A percentile compares a stretch with the other conserved stretches of the same genome.
phyloP scores from a whole-genome alignment of 2,329 filamentous ascomycete species.

The Cryphonectria nitschkei region DNA sequence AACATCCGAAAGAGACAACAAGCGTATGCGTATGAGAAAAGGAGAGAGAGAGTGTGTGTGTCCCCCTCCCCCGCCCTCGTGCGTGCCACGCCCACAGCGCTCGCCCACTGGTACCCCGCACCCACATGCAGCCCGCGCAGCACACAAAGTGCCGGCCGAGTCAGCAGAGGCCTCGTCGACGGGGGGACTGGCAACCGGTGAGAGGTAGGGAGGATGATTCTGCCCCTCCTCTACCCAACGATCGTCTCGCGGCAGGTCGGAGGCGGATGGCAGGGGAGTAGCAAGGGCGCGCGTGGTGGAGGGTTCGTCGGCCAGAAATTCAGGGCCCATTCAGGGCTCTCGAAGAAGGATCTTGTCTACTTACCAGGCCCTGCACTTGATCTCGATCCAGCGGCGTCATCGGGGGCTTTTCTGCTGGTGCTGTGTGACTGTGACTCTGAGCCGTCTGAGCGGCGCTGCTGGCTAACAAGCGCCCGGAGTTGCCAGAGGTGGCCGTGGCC shows the following conservation, averaged over 20 bases:
- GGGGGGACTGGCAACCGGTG: conserved; percentile 24
- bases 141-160: conserved; percentile 16
- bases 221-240: background rate
- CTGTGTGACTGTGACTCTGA: conserved; percentile 41
- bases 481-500: conserved; percentile 19
- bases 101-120: conserved; percentile 28
- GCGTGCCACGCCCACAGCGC: conserved; percentile 11
- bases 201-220: conserved; percentile 11
- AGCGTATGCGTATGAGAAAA: background rate
- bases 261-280: conserved; percentile 21
- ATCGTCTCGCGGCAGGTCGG: conserved; percentile 10
- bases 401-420: conserved; percentile 42
- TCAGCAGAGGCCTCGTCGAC: conserved; percentile 24
- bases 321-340: background rate
- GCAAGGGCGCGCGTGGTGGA: conserved; percentile 12
- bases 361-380: conserved; percentile 77
- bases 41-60: background rate
- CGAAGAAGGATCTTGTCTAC: conserved; percentile 36
- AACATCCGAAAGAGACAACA: conserved; percentile 10
- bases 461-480: conserved; percentile 11
- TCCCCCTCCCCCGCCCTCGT: conserved; percentile 5
- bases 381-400: conserved; percentile 72
- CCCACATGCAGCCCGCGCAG: conserved; percentile 22
- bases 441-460: conserved; percentile 29
- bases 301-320: conserved; percentile 25